Evolutionary conservation across 257 asterid species (phyloP), one percentile per base, ranked within the genome.

Genomic region (Cruciata laevipes): DNA sequence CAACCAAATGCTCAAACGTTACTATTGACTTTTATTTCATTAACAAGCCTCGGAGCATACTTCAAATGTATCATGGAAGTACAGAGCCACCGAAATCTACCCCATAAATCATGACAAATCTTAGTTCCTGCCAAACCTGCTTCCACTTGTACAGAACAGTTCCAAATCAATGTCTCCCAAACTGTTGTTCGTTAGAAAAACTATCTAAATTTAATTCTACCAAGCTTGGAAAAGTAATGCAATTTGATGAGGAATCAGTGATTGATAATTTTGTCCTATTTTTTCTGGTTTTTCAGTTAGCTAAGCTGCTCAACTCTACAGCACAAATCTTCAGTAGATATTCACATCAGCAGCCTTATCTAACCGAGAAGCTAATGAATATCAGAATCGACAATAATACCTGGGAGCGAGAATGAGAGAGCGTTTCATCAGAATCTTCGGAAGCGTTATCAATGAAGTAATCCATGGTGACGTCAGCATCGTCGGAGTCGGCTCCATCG

Each of bases 391-490:
- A 42, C 21, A 47, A 47, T 17, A 14, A 42, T 55, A 91, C 98
- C 98, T 81, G 92, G 25, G 87, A 85, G 68, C 95, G 96, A 60
- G 75, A 81, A 74, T 77, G 77, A 44, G 87, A 70, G 69, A 79
- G 68, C 35, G 72, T 68, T 59, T 82, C 90, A 77, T 85, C 96
- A 38, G 88, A 84, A 75, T 91, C 95, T 69, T 89, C 95, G 1
- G 95, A 83, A 60, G 84, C 97, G 35, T 85, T 80, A 75, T 88
- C 97, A 65, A 84, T 78, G 74, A 88, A 90, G 18, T 85, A 85
- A 73, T 89, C 87, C 80, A 86, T 80, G 52, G 82, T 74, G 65
- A 74, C 87, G 76, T 85, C 93, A 52, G 81, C 89, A 12, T 73
- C 76, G 61, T 81, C 92, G 74, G 89, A 81, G 52, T 87, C 87